Conservation (phyloP, 192 early-diverging fungal species). For the Rhizoclosmatium globosum region DNA sequence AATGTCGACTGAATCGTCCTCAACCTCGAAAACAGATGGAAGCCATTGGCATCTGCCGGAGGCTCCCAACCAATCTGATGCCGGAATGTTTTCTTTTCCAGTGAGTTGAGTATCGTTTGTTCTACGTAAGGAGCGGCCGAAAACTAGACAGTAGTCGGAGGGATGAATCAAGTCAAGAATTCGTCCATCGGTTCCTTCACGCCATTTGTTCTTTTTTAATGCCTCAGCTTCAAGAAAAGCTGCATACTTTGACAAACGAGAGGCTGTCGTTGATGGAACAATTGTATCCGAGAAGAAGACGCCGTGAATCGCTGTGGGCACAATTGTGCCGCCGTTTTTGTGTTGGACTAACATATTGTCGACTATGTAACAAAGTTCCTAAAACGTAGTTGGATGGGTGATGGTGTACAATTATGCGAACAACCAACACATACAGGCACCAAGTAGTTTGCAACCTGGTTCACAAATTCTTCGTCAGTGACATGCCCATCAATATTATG, state of each 20-base stretch:
- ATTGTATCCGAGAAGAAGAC: slow-evolving; percentile 23
- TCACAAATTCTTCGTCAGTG: background rate
- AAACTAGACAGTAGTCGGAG: slow-evolving; percentile 51
- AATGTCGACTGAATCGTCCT: slow-evolving; percentile 56
- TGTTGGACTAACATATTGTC: background rate
- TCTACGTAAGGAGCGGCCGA: slow-evolving; percentile 28
- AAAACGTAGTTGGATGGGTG: too few relatives aligned
- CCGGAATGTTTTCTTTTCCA: background rate
- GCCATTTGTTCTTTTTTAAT: slow-evolving; percentile 47
- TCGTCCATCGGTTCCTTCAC: slow-evolving; percentile 51
- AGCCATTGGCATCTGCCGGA: slow-evolving; percentile 66
- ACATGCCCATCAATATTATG: background rate
- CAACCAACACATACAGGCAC: too few relatives aligned
- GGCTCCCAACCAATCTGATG: slow-evolving; percentile 14
- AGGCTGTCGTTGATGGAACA: background rate
- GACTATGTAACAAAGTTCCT: slow-evolving; percentile 15
- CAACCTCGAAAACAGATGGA: slow-evolving; percentile 69
- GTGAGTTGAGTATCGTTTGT: slow-evolving; percentile 26
- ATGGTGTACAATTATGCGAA: too few relatives aligned
- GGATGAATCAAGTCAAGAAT: slow-evolving; percentile 66
- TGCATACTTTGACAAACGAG: background rate
- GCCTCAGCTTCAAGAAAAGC: slow-evolving; percentile 30
- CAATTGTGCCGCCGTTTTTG: background rate
- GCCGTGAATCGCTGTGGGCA: slow-evolving; percentile 17
- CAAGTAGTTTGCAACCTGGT: background rate